Conservation (phyloP, 306 rosid species). For the Sesbania bispinosa region DNA sequence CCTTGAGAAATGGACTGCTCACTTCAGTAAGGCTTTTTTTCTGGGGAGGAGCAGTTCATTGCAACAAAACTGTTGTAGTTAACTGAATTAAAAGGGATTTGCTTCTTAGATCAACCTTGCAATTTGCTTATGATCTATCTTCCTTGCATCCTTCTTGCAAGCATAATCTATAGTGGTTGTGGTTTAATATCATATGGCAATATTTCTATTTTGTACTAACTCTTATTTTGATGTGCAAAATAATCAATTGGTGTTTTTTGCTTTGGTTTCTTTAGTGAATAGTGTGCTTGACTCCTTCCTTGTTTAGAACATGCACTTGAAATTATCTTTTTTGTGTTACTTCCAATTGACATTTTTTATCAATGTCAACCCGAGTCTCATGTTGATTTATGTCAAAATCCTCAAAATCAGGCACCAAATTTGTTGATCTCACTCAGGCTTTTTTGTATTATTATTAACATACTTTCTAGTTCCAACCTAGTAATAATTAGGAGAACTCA, state of each 20-base stretch:
- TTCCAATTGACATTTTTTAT: conserved; percentile 16
- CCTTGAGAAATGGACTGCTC: no score
- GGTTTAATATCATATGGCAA: background rate
- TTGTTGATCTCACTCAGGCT: background rate
- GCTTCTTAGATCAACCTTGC: background rate
- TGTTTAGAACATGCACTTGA: conserved; percentile 10
- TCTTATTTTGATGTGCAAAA: background rate
- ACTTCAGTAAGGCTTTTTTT: no score
- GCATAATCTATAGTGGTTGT: background rate
- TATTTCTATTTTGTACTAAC: background rate
- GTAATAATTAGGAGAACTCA: no score
- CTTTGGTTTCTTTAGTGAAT: conserved; percentile 1
- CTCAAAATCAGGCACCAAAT: background rate
- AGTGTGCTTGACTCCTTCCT: background rate
- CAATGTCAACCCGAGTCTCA: background rate
- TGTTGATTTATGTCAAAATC: conserved; percentile 3
- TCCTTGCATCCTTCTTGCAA: background rate
- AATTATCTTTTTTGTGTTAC: background rate
- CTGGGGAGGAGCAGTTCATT: no score
- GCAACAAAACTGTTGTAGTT: no score
- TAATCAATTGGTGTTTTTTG: background rate
- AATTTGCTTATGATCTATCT: background rate
- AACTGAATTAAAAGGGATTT: background rate
- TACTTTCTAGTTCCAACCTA: background rate
- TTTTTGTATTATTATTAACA: background rate